Evolutionary conservation across 768 basidiomycete species (phyloP).

Genomic region (Cystofilobasidium bisporidii): DNA sequence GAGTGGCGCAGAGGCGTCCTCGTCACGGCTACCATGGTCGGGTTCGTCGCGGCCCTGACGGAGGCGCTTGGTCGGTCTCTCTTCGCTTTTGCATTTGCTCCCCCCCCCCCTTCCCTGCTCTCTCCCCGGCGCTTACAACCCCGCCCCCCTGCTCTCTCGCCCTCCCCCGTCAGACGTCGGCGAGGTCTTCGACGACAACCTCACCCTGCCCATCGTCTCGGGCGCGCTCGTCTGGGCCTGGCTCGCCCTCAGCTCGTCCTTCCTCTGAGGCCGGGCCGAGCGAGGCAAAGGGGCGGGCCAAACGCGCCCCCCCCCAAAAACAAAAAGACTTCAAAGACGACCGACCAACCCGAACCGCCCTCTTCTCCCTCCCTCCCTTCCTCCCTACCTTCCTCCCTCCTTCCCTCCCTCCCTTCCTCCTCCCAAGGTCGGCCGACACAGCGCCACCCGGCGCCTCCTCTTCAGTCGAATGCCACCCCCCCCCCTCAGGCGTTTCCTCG

Average conservation of each 20-base stretch:
- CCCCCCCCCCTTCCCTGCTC: not conserved
- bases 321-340: too few species aligned
- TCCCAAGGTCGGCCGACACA: too few species aligned
- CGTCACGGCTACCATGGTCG: slow-evolving; percentile 47
- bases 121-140: not conserved
- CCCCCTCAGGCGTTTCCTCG: too few species aligned
- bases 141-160: not conserved
- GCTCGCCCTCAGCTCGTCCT: slow-evolving; percentile 34
- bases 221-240: slow-evolving; percentile 59
- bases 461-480: too few species aligned
- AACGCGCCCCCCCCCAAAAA: too few species aligned
- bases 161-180: slow-evolving; percentile 55
- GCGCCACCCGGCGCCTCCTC: too few species aligned
- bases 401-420: too few species aligned
- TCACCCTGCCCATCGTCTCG: slow-evolving; percentile 78
- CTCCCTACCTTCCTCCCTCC: too few species aligned
- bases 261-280: slow-evolving; percentile 28
- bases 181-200: slow-evolving; percentile 65
- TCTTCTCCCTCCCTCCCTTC: too few species aligned
- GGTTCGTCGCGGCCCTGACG: slow-evolving; percentile 70
- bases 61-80: slow-evolving; percentile 91
- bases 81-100: slow-evolving; percentile 33
- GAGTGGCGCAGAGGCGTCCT: slow-evolving; percentile 32
- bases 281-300: too few species aligned
- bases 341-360: too few species aligned